Conservation (phyloP, 2,329 filamentous ascomycete genomes). For the Leptosphaerulina australis region DNA sequence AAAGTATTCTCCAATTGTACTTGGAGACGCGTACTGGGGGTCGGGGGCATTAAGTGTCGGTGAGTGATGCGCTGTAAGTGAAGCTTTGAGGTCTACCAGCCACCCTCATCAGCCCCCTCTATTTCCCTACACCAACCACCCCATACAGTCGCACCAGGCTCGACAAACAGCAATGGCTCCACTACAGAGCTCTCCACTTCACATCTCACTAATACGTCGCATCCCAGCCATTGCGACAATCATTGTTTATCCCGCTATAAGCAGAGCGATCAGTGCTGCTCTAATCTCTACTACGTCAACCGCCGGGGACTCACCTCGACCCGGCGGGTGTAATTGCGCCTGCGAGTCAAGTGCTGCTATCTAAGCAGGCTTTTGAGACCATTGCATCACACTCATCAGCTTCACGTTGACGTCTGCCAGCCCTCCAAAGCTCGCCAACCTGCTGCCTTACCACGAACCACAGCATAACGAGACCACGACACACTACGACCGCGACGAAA, state of each 20-base stretch:
- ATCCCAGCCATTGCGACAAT: slow-evolving; percentile 29
- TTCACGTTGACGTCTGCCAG: slow-evolving; percentile 40
- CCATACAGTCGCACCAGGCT: slow-evolving; percentile 12
- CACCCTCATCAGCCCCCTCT: slow-evolving; percentile 31
- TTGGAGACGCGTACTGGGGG: slow-evolving; percentile 9
- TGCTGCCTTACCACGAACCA: slow-evolving; percentile 32
- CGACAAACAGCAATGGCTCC: slow-evolving; percentile 31
- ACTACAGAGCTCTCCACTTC: slow-evolving; percentile 27
- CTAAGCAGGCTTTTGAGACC: slow-evolving; percentile 9
- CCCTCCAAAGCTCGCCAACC: slow-evolving; percentile 35
- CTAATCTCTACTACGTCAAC: slow-evolving; percentile 19
- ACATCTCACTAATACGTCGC: slow-evolving; percentile 28
- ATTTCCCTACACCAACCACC: slow-evolving; percentile 27
- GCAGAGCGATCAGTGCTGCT: slow-evolving; percentile 22
- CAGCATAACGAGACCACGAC: slow-evolving; percentile 49
- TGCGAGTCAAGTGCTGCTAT: slow-evolving; percentile 24
- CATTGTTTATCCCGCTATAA: slow-evolving; percentile 27
- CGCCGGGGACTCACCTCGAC: slow-evolving; percentile 24
- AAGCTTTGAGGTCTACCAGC: slow-evolving; percentile 9
- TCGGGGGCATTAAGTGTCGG: slow-evolving; percentile 12
- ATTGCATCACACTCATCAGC: slow-evolving; percentile 5
- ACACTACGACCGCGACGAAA: slow-evolving; percentile 41
- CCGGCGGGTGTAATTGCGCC: slow-evolving; percentile 32
- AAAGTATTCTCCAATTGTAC: not conserved
- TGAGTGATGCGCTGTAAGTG: slow-evolving; percentile 19